Percentiles rank a stretch among this genome's conserved stretches.
phyloP scores from a whole-genome alignment of 108 stramenopile species.

The Cyclostephanos tholiformis region DNA sequence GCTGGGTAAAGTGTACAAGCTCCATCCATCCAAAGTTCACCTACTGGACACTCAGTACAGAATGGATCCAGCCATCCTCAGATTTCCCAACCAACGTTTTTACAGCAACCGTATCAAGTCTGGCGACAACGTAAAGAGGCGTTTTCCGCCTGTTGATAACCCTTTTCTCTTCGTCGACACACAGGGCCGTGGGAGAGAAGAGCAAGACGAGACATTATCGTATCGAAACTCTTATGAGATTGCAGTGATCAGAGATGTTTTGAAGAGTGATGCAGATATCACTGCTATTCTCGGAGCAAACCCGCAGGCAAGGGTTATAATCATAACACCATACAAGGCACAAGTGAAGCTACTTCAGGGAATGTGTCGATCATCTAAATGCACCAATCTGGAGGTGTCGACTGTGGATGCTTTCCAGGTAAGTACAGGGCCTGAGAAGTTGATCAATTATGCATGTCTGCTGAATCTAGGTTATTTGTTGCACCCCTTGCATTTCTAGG shows the following conservation, averaged over 20 bases:
- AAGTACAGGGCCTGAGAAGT: too few relatives aligned
- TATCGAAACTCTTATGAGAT: slow-evolving; percentile 18
- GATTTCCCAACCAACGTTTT: slow-evolving; percentile 58
- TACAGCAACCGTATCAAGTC: slow-evolving; percentile 36
- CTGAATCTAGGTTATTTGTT: slow-evolving; percentile 45
- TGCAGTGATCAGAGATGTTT: slow-evolving; percentile 38
- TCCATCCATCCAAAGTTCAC: slow-evolving; percentile 8
- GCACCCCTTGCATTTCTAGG: slow-evolving; percentile 63
- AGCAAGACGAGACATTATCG: slow-evolving; percentile 11
- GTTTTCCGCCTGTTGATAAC: slow-evolving; percentile 45
- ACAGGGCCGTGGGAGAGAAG: slow-evolving; percentile 3
- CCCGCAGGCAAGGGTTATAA: slow-evolving; percentile 36
- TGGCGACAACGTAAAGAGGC: slow-evolving; percentile 4
- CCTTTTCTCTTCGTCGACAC: slow-evolving; percentile 36
- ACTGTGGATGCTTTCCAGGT: too few relatives aligned
- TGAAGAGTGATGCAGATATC: slow-evolving; percentile 32
- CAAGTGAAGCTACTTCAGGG: slow-evolving; percentile 1
- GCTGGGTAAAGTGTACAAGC: slow-evolving; percentile 12
- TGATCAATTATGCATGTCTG: background rate
- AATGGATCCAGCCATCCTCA: slow-evolving; percentile 53
- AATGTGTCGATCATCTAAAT: too few relatives aligned
- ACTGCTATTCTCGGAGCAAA: slow-evolving; percentile 28
- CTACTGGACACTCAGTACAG: slow-evolving; percentile 53
- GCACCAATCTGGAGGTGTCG: too few relatives aligned
- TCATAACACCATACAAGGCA: slow-evolving; percentile 20